Evolutionary conservation across 495 filamentous ascomycete genomes (phyloP).

Genomic region (Penicillium samsonianum): DNA sequence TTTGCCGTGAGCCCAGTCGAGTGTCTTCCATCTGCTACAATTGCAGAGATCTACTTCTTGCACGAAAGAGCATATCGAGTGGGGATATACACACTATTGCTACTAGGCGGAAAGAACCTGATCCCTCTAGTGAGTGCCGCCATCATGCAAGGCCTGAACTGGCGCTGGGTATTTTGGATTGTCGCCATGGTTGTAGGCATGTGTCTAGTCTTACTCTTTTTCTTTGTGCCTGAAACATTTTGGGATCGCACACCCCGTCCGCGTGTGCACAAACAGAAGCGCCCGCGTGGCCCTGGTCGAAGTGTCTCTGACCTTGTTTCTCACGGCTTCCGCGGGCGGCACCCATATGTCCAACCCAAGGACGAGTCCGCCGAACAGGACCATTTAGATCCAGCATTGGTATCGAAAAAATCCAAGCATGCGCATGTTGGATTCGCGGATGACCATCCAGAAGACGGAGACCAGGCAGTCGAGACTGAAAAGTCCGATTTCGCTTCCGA

Average conservation of each 20-base stretch:
- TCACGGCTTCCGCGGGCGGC: slow-evolving; percentile 41
- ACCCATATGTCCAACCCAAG: slow-evolving; percentile 24
- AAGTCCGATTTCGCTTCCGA: background rate
- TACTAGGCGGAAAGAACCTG: slow-evolving; percentile 91
- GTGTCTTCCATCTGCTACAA: slow-evolving; percentile 89
- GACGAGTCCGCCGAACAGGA: slow-evolving; percentile 16
- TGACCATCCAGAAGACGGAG: slow-evolving; percentile 23
- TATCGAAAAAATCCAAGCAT: slow-evolving; percentile 32
- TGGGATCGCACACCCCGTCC: slow-evolving; percentile 86
- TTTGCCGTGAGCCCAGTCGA: slow-evolving; percentile 90
- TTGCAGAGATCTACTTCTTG: slow-evolving; percentile 95
- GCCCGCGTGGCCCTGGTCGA: slow-evolving; percentile 31
- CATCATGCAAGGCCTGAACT: slow-evolving; percentile 73
- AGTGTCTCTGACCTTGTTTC: slow-evolving; percentile 47
- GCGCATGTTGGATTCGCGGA: slow-evolving; percentile 61
- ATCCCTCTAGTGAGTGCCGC: slow-evolving; percentile 85
- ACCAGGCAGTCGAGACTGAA: slow-evolving; percentile 7
- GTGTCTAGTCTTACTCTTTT: slow-evolving; percentile 71
- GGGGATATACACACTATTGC: slow-evolving; percentile 89
- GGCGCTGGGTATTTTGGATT: slow-evolving; percentile 87
- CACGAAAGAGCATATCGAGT: slow-evolving; percentile 93
- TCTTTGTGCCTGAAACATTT: slow-evolving; percentile 95
- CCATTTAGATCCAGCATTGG: background rate
- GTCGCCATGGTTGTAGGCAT: slow-evolving; percentile 82
- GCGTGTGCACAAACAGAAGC: slow-evolving; percentile 41